Conservation (phyloP, 2,329 filamentous ascomycete species). For the Trichoderma oligosporum region DNA sequence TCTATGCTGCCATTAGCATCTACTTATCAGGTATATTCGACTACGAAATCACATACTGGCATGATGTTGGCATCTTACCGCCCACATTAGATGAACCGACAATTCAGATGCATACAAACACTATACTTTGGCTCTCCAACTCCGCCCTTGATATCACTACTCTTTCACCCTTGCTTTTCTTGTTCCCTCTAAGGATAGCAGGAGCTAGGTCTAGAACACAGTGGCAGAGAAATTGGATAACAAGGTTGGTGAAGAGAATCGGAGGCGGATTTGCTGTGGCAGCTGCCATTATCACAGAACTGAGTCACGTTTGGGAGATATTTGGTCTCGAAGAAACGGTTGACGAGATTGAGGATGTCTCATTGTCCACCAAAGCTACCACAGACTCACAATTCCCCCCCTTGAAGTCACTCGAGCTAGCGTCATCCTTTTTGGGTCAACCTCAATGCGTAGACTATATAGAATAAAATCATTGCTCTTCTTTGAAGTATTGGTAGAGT, state of each 20-base stretch:
- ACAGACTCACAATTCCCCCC: too few species aligned
- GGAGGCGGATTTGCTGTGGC: slow-evolving; percentile 29
- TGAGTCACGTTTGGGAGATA: slow-evolving; percentile 25
- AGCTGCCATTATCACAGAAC: slow-evolving; percentile 24
- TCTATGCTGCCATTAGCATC: slow-evolving; percentile 34
- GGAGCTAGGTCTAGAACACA: slow-evolving; percentile 29
- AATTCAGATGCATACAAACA: slow-evolving; percentile 25
- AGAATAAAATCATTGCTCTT: slow-evolving; percentile 1
- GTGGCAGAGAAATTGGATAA: slow-evolving; percentile 26
- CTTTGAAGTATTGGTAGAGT: slow-evolving; percentile 17
- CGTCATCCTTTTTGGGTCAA: too few species aligned
- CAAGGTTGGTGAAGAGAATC: slow-evolving; percentile 22
- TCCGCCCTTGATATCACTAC: slow-evolving; percentile 22
- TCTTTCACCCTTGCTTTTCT: slow-evolving; percentile 32
- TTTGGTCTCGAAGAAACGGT: background rate
- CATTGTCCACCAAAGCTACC: background rate
- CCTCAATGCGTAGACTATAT: too few species aligned
- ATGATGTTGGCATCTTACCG: slow-evolving; percentile 22
- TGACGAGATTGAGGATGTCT: too few species aligned
- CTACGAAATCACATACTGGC: slow-evolving; percentile 34
- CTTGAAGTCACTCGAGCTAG: too few species aligned
- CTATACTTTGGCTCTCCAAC: slow-evolving; percentile 26
- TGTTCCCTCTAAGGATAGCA: slow-evolving; percentile 36
- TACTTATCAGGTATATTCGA: slow-evolving; percentile 38
- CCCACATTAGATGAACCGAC: slow-evolving; percentile 25